These are phyloP conservation scores for Pythium oligandrum DNA, from an alignment of 352 stramenopile genomes.

Conservation along the genomic window DNA sequence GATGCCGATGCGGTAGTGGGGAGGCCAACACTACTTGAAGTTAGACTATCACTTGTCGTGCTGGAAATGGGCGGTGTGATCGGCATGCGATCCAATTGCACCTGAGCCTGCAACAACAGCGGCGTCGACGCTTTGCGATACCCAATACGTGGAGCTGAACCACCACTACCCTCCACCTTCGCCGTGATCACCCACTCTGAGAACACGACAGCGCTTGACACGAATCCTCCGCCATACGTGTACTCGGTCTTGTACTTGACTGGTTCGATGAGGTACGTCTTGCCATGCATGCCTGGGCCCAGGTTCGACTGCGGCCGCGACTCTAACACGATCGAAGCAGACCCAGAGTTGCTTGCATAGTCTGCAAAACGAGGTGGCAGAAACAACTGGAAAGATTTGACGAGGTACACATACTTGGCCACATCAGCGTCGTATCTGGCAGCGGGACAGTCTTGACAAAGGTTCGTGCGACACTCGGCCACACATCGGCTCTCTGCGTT, in stretches of 20 bases:
- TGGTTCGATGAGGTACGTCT: slow-evolving; percentile 6
- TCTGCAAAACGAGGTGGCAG: slow-evolving; percentile 8
- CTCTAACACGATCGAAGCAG: slow-evolving; percentile 1
- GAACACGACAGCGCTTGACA: neutral
- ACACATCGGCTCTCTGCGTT: no score
- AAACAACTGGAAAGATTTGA: slow-evolving; percentile 3
- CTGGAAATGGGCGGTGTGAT: no score
- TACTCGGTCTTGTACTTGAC: slow-evolving; percentile 1
- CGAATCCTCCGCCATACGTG: neutral
- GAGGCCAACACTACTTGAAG: no score
- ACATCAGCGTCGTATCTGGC: neutral
- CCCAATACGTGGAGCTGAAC: slow-evolving; percentile 1
- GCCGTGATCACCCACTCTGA: slow-evolving; percentile 7
- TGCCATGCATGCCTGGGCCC: slow-evolving; percentile 7
- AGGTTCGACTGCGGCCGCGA: slow-evolving; percentile 4
- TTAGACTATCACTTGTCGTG: no score
- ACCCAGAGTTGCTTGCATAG: neutral
- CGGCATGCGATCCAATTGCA: slow-evolving; percentile 1
- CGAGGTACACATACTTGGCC: neutral
- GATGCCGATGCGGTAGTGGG: no score
- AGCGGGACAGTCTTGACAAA: no score
- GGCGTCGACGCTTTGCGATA: slow-evolving; percentile 4
- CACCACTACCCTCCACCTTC: neutral
- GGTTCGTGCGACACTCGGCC: no score
- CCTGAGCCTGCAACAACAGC: neutral